Conservation (phyloP, 2,329 filamentous ascomycete species). For the Westerdykella sp. region DNA sequence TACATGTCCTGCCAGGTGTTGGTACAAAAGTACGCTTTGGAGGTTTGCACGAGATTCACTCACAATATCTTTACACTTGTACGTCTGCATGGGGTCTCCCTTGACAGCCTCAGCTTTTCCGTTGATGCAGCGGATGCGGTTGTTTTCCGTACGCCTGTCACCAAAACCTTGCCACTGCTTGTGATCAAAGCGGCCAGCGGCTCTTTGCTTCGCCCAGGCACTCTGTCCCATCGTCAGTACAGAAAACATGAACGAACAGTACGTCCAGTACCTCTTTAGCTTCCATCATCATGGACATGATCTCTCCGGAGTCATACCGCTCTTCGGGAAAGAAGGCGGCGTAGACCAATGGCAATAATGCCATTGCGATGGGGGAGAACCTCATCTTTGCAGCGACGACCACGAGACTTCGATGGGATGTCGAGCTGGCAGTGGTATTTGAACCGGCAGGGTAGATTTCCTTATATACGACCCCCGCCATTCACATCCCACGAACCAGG, state of each 20-base stretch:
- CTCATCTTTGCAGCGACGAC: conserved; percentile 26
- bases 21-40: conserved; percentile 1
- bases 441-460: neutral
- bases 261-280: conserved; percentile 24
- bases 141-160: conserved; percentile 22
- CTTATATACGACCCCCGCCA: neutral
- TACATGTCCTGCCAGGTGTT: conserved; percentile 42
- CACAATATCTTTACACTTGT: conserved; percentile 43
- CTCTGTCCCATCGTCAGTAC: conserved; percentile 14
- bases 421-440: neutral
- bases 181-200: conserved; percentile 27
- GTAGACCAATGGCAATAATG: conserved; percentile 26
- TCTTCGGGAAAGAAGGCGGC: conserved; percentile 23
- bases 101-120: conserved; percentile 34
- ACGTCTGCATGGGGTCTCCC: conserved; percentile 36
- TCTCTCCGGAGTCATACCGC: conserved; percentile 29
- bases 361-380: conserved; percentile 25
- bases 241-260: neutral
- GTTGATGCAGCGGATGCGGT: conserved; percentile 28
- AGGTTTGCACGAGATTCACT: conserved; percentile 28
- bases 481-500: neutral
- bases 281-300: conserved; percentile 32
- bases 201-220: conserved; percentile 28
- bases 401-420: conserved; percentile 2
- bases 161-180: conserved; percentile 28